A percentile compares a stretch with the other conserved stretches of the same genome.
Conservation (phyloP, 2,329 filamentous ascomycete genomes). For the Fusarium scirpi region DNA sequence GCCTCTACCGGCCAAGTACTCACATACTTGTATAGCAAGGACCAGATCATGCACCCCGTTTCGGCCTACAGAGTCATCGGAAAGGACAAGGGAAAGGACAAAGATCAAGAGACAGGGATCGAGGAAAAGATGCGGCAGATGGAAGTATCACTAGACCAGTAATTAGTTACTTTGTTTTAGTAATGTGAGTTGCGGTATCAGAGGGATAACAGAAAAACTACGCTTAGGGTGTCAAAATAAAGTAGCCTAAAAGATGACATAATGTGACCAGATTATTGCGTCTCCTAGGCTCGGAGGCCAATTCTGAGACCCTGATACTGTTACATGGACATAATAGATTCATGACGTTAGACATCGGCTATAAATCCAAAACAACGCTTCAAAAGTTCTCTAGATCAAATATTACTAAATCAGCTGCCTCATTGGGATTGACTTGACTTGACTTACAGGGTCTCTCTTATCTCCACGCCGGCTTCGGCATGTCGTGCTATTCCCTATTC, state of each 20-base stretch:
- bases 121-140: no score
- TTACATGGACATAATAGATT: background rate
- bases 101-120: background rate
- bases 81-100: background rate
- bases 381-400: conserved; percentile 16
- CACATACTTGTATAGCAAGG: background rate
- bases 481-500: conserved; percentile 28
- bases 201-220: background rate
- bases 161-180: background rate
- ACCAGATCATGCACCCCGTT: background rate
- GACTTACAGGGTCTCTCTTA: conserved; percentile 11
- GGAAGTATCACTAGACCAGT: background rate
- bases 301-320: background rate
- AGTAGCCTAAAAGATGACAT: background rate
- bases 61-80: background rate
- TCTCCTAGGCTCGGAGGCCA: background rate
- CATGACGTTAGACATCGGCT: background rate
- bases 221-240: background rate
- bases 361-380: background rate
- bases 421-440: conserved; percentile 3
- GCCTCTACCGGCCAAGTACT: background rate
- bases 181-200: background rate
- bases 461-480: conserved; percentile 25
- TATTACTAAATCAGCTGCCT: conserved; percentile 18
- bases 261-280: background rate